phyloP scores from a whole-genome alignment of 345 rosid genomes.

The Triadica sebifera region DNA sequence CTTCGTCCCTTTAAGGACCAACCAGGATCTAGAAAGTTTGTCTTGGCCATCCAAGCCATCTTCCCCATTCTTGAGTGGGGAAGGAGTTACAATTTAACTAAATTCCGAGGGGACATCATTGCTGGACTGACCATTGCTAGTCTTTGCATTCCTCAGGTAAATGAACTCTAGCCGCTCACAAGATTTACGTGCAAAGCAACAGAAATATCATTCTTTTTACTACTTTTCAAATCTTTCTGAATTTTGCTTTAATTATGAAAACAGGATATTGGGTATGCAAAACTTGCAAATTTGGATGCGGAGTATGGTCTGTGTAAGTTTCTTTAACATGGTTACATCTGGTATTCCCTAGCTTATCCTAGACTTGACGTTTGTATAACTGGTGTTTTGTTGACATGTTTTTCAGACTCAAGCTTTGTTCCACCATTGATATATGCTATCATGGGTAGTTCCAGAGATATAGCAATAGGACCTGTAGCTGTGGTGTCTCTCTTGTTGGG shows the following conservation, averaged over 20 bases:
- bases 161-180: background rate
- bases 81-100: conserved; percentile 48
- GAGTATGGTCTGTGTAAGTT: conserved; percentile 90
- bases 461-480: conserved; percentile 97
- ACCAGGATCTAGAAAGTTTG: conserved; percentile 49
- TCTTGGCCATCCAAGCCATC: conserved; percentile 66
- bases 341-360: background rate
- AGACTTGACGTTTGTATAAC: background rate
- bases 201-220: background rate
- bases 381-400: conserved; percentile 12
- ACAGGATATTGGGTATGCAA: conserved; percentile 91
- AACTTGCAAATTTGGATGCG: conserved; percentile 76
- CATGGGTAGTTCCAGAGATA: conserved; percentile 99
- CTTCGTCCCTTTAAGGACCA: conserved; percentile 78
- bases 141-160: conserved; percentile 98
- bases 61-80: conserved; percentile 92
- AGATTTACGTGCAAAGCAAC: background rate
- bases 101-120: conserved; percentile 73
- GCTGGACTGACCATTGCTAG: conserved; percentile 97
- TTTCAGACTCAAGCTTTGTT: conserved; percentile 83
- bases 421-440: conserved; percentile 88
- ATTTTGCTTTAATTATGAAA: conserved; percentile 11
- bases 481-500: conserved; percentile 91
- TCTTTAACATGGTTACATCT: background rate
- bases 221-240: background rate